These are phyloP conservation scores for Cytospora piceicola DNA, from an alignment of 2,329 filamentous ascomycete genomes.

Conservation along the genomic window DNA sequence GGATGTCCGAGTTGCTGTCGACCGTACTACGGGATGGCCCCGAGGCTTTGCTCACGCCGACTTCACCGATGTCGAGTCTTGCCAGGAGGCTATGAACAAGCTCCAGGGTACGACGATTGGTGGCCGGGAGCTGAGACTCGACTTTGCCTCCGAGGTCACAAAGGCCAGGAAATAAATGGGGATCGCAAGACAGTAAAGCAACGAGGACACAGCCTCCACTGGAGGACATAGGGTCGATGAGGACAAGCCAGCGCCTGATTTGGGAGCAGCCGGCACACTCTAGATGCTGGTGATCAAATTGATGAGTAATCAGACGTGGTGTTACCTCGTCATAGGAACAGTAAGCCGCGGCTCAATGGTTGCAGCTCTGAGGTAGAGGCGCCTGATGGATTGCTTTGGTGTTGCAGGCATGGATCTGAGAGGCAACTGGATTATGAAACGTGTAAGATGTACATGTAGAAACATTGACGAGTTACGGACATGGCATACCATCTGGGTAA, in stretches of 20 bases:
- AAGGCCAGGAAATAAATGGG: conserved; percentile 24
- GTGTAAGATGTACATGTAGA: conserved; percentile 23
- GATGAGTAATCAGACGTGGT: neutral
- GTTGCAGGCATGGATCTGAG: neutral
- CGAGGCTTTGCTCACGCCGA: conserved; percentile 85
- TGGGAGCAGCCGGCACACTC: neutral
- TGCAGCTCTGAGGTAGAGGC: neutral
- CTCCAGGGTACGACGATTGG: conserved; percentile 64
- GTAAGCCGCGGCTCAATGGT: neutral
- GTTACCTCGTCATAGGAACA: neutral
- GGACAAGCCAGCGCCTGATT: neutral
- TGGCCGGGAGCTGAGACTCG: conserved; percentile 66
- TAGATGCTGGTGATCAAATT: neutral
- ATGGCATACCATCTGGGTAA: conserved; percentile 1
- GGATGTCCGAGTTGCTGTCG: conserved; percentile 81
- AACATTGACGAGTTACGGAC: conserved; percentile 10
- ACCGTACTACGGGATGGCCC: conserved; percentile 78
- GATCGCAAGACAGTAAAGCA: neutral
- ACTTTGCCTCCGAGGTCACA: conserved; percentile 54
- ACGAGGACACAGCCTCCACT: neutral
- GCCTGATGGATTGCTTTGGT: neutral
- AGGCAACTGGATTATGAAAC: conserved; percentile 2
- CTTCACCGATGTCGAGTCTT: conserved; percentile 70
- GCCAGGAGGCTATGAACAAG: conserved; percentile 60
- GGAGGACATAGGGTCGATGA: neutral